Evolutionary conservation across 164 flowering plant species (phyloP).

Genomic region (Platanus orientalis): DNA sequence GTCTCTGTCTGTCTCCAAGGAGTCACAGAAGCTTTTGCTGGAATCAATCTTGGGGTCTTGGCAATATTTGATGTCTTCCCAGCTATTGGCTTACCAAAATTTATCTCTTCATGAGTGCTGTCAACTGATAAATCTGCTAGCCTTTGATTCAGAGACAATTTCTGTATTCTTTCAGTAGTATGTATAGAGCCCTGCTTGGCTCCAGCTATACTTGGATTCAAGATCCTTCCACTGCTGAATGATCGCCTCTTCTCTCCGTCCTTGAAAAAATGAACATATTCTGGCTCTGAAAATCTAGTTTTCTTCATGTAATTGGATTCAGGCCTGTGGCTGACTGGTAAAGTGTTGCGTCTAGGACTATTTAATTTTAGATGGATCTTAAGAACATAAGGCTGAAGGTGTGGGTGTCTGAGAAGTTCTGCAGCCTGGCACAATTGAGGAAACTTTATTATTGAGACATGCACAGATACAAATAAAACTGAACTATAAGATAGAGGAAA

Average conservation of each 20-base stretch:
- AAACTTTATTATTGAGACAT: neutral
- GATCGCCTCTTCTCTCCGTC: conserved; percentile 47
- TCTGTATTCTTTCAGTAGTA: conserved; percentile 38
- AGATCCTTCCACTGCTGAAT: conserved; percentile 52
- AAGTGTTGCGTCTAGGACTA: conserved; percentile 45
- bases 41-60: conserved; percentile 48
- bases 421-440: conserved; percentile 57
- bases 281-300: conserved; percentile 48
- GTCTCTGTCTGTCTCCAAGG: conserved; percentile 51
- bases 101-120: conserved; percentile 36
- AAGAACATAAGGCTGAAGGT: conserved; percentile 69
- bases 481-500: neutral
- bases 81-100: conserved; percentile 27
- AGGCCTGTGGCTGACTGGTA: conserved; percentile 39
- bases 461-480: neutral
- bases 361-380: conserved; percentile 61
- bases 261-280: conserved; percentile 21
- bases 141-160: conserved; percentile 29
- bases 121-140: conserved; percentile 41
- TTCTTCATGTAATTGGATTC: conserved; percentile 38
- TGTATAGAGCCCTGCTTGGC: conserved; percentile 46
- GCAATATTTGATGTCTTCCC: conserved; percentile 30
- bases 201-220: conserved; percentile 68
- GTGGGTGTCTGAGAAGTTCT: conserved; percentile 80
- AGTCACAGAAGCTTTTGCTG: conserved; percentile 50